Percentiles rank a stretch among this genome's conserved stretches.
These are phyloP conservation scores for Chrysoporthe cubensis DNA, from an alignment of 2,329 filamentous ascomycete genomes.

Conservation along the genomic window DNA sequence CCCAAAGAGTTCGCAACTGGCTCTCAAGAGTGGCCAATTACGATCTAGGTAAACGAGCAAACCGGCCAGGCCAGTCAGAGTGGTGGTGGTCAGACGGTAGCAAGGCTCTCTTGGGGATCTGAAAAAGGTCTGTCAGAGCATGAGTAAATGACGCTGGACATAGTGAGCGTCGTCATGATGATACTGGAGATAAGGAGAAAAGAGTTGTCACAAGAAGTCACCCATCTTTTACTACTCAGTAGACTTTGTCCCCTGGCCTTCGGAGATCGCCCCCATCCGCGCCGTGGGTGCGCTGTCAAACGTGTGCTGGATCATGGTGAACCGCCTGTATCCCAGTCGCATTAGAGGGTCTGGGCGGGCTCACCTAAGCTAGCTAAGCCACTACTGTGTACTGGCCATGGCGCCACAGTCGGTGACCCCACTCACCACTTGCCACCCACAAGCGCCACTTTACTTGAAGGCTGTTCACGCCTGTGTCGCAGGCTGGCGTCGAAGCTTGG, in stretches of 20 bases:
- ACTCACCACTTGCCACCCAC: not conserved
- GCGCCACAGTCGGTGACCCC: not conserved
- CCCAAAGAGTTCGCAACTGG: not conserved
- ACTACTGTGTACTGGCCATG: not conserved
- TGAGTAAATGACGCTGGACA: not conserved
- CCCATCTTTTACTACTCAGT: constrained; percentile 1
- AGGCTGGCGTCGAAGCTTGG: not conserved
- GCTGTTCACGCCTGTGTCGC: not conserved
- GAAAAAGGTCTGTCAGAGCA: not conserved
- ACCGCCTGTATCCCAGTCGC: constrained; percentile 3
- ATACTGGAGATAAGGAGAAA: not conserved
- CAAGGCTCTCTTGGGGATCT: not conserved
- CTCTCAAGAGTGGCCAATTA: not conserved
- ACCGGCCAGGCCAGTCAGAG: not conserved
- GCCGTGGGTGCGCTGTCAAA: not conserved
- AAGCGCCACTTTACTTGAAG: too few species aligned
- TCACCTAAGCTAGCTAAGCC: not conserved
- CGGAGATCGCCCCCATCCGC: constrained; percentile 9
- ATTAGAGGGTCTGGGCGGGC: not conserved
- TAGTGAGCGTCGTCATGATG: not conserved
- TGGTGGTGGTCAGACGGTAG: not conserved
- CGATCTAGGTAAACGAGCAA: not conserved
- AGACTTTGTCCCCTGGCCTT: not conserved
- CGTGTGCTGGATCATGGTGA: not conserved
- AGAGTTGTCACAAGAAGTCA: not conserved